A percentile compares a stretch with the other conserved stretches of the same genome.
Conservation (phyloP, 805 yeast species). For the Wickerhamiella spandovensis region DNA sequence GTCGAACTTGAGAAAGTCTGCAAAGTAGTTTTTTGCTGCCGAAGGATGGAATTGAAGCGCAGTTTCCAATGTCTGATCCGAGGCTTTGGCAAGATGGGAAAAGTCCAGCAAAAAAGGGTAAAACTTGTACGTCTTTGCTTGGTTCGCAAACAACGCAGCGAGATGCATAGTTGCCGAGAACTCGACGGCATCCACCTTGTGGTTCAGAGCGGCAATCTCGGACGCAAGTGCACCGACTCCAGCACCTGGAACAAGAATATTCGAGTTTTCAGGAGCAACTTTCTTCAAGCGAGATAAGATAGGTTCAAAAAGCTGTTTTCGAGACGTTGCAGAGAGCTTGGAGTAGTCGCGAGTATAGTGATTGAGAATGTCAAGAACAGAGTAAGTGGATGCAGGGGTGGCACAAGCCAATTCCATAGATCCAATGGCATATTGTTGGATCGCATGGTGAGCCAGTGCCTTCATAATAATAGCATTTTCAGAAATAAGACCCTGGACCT, state of each 20-base stretch:
- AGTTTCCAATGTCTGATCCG: conserved; percentile 33
- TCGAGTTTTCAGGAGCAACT: conserved; percentile 1
- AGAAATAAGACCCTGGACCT: conserved; percentile 34
- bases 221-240: conserved; percentile 74
- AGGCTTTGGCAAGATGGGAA: conserved; percentile 43
- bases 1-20: conserved; percentile 51
- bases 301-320: conserved; percentile 41
- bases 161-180: conserved; percentile 63
- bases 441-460: conserved; percentile 31
- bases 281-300: conserved; percentile 30
- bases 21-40: conserved; percentile 23
- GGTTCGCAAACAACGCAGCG: conserved; percentile 26
- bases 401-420: conserved; percentile 33
- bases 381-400: conserved; percentile 18
- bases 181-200: conserved; percentile 58
- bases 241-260: conserved; percentile 71
- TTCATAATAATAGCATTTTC: conserved; percentile 37
- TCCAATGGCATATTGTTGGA: conserved; percentile 27
- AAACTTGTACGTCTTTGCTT: conserved; percentile 9
- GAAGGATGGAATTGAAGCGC: conserved; percentile 6
- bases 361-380: conserved; percentile 37
- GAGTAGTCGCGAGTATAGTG: conserved; percentile 78
- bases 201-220: conserved; percentile 32
- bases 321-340: conserved; percentile 33
- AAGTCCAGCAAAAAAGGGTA: conserved; percentile 43